Base-by-base conservation (phyloP, 257 asterid genomes). In the Echites panduratus region DNA sequence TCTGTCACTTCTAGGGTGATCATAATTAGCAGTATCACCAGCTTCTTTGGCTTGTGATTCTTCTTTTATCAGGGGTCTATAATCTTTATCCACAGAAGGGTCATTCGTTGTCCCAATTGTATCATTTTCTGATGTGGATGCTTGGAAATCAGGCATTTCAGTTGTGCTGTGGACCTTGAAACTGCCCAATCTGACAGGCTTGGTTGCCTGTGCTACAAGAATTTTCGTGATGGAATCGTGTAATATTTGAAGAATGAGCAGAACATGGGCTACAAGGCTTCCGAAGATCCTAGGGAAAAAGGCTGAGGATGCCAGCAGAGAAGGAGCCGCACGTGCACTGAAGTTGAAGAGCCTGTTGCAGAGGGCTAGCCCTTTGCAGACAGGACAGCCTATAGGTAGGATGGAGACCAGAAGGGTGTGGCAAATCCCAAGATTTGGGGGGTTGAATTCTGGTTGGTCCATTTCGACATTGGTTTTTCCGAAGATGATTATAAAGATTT, bases 151-250 rank as follows among this genome's bases (percentile, higher is more conserved):
- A 22, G 40, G 53, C 62, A 12, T 35, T 24, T 71, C 24, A 7
- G 14, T 41, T 29, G 48, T 19, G 24, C 76, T 13, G 26, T 59
- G n/a, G 48, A 22, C 4, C 40, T 9, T 43, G 13, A 64, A 41
- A 47, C 70, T 44, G 8, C 83, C 83, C 47, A 82, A 68, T 50
- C 67, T 70, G 59, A 73, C 77, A 1, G 81, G 73, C 66, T 78
- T 76, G 44, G 40, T 54, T 43, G 82, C 80, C 48, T 68, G 80
- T 50, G 73, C 69, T 64, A n/a, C 75, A 57, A 82, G 59, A 50
- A 57, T 45, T 62, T 40, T 24, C 40, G 50, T 41, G 57, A 74
- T 22, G 38, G 12, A 66, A 41, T 68, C 58, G 10, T 27, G 27
- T 2, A 70, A 49, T 66, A 70, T 57, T 17, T 64, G 70, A n/a